These are phyloP conservation scores for Chondrus crispus DNA, from an alignment of 23 red algal genomes.

Conservation along the genomic window DNA sequence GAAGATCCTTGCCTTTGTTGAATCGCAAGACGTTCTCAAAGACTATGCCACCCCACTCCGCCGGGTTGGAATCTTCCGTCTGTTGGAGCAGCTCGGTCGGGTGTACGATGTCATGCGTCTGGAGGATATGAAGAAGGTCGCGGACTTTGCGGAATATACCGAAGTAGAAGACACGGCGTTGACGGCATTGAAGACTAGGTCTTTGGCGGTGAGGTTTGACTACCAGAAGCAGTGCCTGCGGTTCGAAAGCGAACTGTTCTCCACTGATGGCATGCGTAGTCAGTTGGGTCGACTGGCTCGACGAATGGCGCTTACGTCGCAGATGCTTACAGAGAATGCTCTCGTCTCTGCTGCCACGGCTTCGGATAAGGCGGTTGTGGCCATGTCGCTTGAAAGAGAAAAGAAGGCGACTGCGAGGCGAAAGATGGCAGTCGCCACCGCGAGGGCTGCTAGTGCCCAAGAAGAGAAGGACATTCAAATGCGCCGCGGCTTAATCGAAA, in stretches of 20 bases:
- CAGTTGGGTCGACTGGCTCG: conserved; percentile 63
- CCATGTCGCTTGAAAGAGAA: conserved; percentile 44
- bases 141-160: conserved; percentile 65
- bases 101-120: conserved; percentile 88
- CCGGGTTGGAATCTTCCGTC: conserved; percentile 72
- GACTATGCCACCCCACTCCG: conserved; percentile 75
- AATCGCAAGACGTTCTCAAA: conserved; percentile 42
- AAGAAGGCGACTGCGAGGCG: conserved; percentile 47
- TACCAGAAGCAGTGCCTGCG: conserved; percentile 79
- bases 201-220: conserved; percentile 83
- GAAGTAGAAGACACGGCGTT: conserved; percentile 85
- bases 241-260: conserved; percentile 71
- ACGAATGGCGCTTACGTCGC: conserved; percentile 58
- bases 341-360: conserved; percentile 31
- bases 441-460: conserved; percentile 37
- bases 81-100: conserved; percentile 77
- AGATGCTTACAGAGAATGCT: conserved; percentile 56
- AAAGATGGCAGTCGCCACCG: conserved; percentile 36
- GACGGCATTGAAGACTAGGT: conserved; percentile 79
- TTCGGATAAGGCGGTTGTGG: conserved; percentile 49
- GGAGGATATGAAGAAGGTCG: conserved; percentile 67
- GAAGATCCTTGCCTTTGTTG: conserved; percentile 68
- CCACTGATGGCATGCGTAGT: conserved; percentile 69
- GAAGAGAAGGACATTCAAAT: conserved; percentile 66
- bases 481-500: conserved; percentile 70